Evolutionary conservation across 371 early-diverging fungal species (phyloP).

Genomic region (Mortierella polycephala): DNA sequence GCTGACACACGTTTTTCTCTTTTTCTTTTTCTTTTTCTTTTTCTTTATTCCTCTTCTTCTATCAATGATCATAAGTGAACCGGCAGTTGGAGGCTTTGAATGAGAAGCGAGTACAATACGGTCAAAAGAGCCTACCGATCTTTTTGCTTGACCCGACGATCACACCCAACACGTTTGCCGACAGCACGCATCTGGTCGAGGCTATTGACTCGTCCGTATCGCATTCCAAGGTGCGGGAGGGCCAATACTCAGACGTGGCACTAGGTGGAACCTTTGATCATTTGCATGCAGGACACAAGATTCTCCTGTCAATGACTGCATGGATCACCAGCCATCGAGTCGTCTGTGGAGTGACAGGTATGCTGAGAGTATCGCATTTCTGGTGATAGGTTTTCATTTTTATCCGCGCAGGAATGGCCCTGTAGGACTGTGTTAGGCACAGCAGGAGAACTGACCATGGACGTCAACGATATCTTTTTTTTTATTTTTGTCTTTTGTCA

Average conservation of each 20-base stretch:
- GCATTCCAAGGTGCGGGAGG: constrained; percentile 18
- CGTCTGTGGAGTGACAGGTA: constrained; percentile 84
- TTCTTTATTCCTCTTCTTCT: background rate
- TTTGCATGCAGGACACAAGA: constrained; percentile 94
- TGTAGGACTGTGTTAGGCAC: no score
- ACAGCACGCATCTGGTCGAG: constrained; percentile 20
- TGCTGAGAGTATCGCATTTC: background rate
- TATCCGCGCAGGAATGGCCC: no score
- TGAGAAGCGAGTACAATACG: constrained; percentile 10
- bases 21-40: background rate
- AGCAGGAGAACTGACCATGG: background rate
- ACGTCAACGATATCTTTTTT: background rate
- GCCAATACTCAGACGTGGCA: constrained; percentile 64
- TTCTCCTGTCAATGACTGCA: constrained; percentile 87
- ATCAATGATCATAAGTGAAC: background rate
- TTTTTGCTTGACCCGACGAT: constrained; percentile 20
- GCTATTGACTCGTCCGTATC: constrained; percentile 35
- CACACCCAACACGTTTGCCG: constrained; percentile 2
- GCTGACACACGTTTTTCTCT: background rate
- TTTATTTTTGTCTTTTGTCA: constrained; percentile 10
- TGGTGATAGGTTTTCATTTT: background rate
- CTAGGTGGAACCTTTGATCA: constrained; percentile 98
- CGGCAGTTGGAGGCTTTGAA: constrained; percentile 24
- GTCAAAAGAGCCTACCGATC: constrained; percentile 15
- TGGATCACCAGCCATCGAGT: constrained; percentile 69